Evolutionary conservation across 768 basidiomycete genomes (phyloP).

Genomic region (Tricholoma flavovirens): DNA sequence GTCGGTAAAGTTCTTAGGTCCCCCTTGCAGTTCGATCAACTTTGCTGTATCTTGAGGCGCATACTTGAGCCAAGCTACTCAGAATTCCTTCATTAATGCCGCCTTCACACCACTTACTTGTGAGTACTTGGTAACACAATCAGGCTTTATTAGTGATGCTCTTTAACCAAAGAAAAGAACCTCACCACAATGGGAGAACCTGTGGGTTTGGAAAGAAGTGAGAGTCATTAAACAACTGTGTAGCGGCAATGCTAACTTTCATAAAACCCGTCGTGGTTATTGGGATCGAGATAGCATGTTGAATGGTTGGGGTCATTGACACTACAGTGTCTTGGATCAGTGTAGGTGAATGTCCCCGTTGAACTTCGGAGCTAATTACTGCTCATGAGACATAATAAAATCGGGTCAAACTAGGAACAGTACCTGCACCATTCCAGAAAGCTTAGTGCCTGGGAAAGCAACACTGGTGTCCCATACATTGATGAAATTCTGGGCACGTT

Average conservation of each 20-base stretch:
- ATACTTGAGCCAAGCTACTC: conserved; percentile 31
- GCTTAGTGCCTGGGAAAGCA: conserved; percentile 41
- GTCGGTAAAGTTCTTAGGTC: conserved; percentile 44
- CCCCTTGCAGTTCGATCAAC: conserved; percentile 58
- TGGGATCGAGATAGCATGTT: conserved; percentile 55
- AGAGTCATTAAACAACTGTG: neutral
- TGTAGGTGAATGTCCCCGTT: conserved; percentile 56
- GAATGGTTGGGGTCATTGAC: conserved; percentile 51
- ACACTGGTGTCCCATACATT: conserved; percentile 58
- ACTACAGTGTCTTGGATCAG: conserved; percentile 64
- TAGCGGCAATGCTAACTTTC: conserved; percentile 28
- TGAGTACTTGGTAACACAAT: conserved; percentile 35
- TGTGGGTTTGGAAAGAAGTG: neutral
- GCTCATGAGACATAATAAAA: neutral
- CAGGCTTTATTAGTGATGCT: neutral
- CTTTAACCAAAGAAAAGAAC: neutral
- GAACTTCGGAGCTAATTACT: conserved; percentile 39
- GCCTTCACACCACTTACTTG: conserved; percentile 31
- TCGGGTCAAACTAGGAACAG: neutral
- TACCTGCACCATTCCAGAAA: conserved; percentile 53
- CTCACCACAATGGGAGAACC: conserved; percentile 49
- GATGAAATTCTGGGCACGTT: conserved; percentile 49
- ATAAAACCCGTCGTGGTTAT: conserved; percentile 57
- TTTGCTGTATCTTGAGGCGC: conserved; percentile 62
- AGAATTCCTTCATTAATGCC: neutral